A percentile compares a stretch with the other conserved stretches of the same genome.
phyloP scores from a whole-genome alignment of 495 filamentous ascomycete genomes.

The Lepraria neglecta region DNA sequence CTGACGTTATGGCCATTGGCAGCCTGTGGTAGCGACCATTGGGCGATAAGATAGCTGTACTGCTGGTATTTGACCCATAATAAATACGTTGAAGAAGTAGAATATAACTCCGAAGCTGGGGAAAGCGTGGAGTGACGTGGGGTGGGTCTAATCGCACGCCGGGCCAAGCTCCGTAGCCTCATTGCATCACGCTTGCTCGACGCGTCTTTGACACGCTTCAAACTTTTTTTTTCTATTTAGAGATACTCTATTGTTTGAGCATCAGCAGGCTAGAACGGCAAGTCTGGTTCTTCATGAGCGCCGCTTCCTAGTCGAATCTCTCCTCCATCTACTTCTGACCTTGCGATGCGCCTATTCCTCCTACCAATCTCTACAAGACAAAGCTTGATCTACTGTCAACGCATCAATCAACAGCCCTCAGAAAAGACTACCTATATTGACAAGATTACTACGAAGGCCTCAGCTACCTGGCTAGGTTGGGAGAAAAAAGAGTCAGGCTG shows the following conservation, averaged over 20 bases:
- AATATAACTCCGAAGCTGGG: background rate
- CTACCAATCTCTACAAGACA: constrained; percentile 87
- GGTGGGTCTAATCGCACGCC: too few relatives aligned
- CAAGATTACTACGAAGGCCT: constrained; percentile 58
- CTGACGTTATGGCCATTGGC: constrained; percentile 6
- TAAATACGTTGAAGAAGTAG: background rate
- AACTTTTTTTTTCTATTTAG: background rate
- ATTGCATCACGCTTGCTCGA: background rate
- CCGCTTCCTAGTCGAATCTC: too few relatives aligned
- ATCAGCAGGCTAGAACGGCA: background rate
- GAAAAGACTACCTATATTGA: constrained; percentile 54
- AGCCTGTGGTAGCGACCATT: background rate
- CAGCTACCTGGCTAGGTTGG: constrained; percentile 75
- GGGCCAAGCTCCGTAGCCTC: too few relatives aligned
- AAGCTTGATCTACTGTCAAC: constrained; percentile 89
- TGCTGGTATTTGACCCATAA: background rate
- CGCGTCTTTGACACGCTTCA: background rate
- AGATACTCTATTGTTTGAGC: background rate
- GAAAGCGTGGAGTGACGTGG: background rate
- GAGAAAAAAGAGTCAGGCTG: constrained; percentile 77
- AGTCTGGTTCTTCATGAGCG: background rate
- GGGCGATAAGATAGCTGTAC: background rate
- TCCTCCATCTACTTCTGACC: background rate
- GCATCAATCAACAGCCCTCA: constrained; percentile 45
- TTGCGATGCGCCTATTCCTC: constrained; percentile 85